Evolutionary conservation across 441 rosid species (phyloP).

Genomic region (Adansonia grandidieri): DNA sequence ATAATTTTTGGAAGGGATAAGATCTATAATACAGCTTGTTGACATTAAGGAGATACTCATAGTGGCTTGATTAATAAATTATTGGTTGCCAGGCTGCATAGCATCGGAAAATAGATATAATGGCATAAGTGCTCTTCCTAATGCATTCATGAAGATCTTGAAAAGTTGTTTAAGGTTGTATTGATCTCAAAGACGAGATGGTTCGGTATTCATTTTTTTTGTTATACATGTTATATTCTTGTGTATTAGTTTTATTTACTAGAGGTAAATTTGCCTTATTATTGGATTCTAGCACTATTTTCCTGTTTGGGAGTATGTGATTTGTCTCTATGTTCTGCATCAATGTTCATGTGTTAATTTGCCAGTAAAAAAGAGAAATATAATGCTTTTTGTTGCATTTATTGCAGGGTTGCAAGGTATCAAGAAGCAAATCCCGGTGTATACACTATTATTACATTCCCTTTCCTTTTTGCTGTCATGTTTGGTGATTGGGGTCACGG

Average conservation of each 20-base stretch:
- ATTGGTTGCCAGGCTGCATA: background rate
- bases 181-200: slow-evolving; percentile 19
- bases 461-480: slow-evolving; percentile 98
- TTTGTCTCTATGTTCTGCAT: slow-evolving; percentile 14
- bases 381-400: slow-evolving; percentile 27
- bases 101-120: background rate
- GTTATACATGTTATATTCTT: background rate
- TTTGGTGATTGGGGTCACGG: slow-evolving; percentile 99
- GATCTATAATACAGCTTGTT: background rate
- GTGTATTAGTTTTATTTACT: background rate
- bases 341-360: background rate
- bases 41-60: background rate
- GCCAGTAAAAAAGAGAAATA: background rate
- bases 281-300: background rate
- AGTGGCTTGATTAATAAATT: slow-evolving; percentile 5
- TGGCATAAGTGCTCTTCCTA: slow-evolving; percentile 2
- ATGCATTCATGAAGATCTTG: slow-evolving; percentile 14
- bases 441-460: slow-evolving; percentile 82
- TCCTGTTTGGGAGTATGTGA: slow-evolving; percentile 1
- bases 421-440: slow-evolving; percentile 98
- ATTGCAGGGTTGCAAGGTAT: slow-evolving; percentile 89
- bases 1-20: background rate
- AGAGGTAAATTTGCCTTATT: background rate
- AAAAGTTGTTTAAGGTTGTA: slow-evolving; percentile 14
- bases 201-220: background rate